Evolutionary conservation across 2,329 filamentous ascomycete species (phyloP).

Genomic region (Arachnomyces sp.): DNA sequence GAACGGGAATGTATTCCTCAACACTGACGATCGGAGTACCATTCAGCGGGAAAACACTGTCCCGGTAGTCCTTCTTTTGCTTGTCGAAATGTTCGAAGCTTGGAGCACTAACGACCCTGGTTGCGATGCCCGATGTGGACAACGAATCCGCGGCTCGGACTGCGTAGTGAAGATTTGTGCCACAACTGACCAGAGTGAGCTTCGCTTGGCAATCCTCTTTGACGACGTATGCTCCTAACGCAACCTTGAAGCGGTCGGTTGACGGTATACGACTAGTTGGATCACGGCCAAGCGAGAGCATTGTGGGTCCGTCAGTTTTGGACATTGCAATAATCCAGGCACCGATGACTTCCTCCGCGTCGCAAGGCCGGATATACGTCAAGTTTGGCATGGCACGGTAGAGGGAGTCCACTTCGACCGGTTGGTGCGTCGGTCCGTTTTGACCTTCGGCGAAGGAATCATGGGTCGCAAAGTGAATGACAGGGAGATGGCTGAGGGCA

Average conservation of each 20-base stretch:
- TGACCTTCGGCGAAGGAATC: constrained; percentile 53
- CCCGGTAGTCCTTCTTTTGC: constrained; percentile 79
- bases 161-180: constrained; percentile 80
- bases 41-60: constrained; percentile 70
- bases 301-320: constrained; percentile 35
- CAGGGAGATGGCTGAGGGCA: constrained; percentile 46
- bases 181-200: constrained; percentile 78
- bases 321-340: constrained; percentile 47
- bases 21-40: constrained; percentile 80
- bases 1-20: constrained; percentile 46
- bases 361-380: constrained; percentile 50
- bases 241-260: constrained; percentile 32
- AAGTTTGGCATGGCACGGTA: constrained; percentile 56
- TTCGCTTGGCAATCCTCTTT: constrained; percentile 70
- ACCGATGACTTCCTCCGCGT: constrained; percentile 50
- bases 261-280: constrained; percentile 36
- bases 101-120: constrained; percentile 80
- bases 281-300: constrained; percentile 45
- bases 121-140: constrained; percentile 68
- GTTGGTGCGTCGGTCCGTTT: constrained; percentile 55
- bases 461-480: constrained; percentile 54
- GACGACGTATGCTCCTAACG: constrained; percentile 81
- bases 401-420: constrained; percentile 47
- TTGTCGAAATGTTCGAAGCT: constrained; percentile 87
- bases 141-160: constrained; percentile 79